These are phyloP conservation scores for Rutstroemia sp. DNA, from an alignment of 2,329 filamentous ascomycete genomes.

Conservation along the genomic window DNA sequence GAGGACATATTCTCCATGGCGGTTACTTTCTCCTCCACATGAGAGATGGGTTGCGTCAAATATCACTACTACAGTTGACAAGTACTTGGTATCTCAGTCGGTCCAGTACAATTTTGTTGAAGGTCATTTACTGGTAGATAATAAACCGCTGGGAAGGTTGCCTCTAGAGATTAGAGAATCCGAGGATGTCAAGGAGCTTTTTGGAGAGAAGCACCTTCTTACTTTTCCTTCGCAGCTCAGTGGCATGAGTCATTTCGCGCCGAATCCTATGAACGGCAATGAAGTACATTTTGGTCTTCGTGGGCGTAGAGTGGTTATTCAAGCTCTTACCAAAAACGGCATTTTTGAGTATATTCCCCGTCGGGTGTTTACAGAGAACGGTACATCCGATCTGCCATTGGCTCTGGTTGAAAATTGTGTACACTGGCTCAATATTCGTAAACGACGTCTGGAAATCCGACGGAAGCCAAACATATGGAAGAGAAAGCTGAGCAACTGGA, in stretches of 20 bases:
- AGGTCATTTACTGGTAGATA: slow-evolving; percentile 43
- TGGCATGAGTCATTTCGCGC: slow-evolving; percentile 44
- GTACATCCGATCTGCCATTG: too few relatives aligned
- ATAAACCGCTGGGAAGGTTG: slow-evolving; percentile 42
- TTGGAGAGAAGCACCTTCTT: slow-evolving; percentile 44
- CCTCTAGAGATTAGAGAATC: slow-evolving; percentile 43
- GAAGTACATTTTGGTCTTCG: slow-evolving; percentile 49
- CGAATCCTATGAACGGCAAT: slow-evolving; percentile 32
- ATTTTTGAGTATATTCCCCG: slow-evolving; percentile 20
- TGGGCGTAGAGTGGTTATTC: slow-evolving; percentile 35
- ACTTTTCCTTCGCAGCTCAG: slow-evolving; percentile 43
- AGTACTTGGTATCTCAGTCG: slow-evolving; percentile 30
- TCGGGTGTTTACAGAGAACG: background rate
- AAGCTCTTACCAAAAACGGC: slow-evolving; percentile 31
- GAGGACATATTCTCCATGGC: slow-evolving; percentile 17
- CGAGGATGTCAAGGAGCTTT: slow-evolving; percentile 40
- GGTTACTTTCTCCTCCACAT: slow-evolving; percentile 20
- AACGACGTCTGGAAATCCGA: too few relatives aligned
- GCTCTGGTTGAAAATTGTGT: too few relatives aligned
- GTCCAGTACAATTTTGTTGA: slow-evolving; percentile 35
- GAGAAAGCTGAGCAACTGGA: too few relatives aligned
- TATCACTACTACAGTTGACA: slow-evolving; percentile 23
- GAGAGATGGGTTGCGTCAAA: slow-evolving; percentile 35
- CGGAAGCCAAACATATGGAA: background rate
- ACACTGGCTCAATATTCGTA: too few relatives aligned